These are phyloP conservation scores for Pseudotsuga menziesii DNA, from an alignment of 75 land plant species.

Conservation along the genomic window DNA sequence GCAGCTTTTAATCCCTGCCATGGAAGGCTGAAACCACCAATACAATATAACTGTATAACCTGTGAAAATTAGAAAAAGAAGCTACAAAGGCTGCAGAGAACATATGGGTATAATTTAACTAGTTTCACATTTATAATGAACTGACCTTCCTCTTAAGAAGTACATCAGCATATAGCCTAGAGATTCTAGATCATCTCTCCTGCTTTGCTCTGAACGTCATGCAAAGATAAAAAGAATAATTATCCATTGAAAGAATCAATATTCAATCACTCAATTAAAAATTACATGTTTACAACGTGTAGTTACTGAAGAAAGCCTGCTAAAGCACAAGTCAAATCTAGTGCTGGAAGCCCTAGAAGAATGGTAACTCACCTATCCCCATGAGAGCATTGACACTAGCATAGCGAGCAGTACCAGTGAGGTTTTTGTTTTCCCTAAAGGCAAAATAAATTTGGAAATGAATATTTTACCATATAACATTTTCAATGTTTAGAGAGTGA, in stretches of 20 bases:
- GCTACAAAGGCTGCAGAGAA: too few species aligned
- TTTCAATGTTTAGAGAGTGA: too few species aligned
- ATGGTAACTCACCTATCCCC: constrained; percentile 60
- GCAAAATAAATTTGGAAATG: background rate
- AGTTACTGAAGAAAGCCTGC: too few species aligned
- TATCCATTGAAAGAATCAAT: too few species aligned
- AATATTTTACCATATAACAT: background rate
- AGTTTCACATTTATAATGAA: constrained; percentile 1
- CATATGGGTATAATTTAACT: too few species aligned
- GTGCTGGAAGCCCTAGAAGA: too few species aligned
- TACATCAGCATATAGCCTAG: constrained; percentile 97
- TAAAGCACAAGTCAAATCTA: too few species aligned
- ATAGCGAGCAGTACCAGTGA: constrained; percentile 97
- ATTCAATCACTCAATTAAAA: too few species aligned
- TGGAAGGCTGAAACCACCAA: constrained; percentile 59
- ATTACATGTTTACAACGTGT: too few species aligned
- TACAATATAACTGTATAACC: background rate
- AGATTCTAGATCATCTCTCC: constrained; percentile 96
- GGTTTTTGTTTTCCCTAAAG: constrained; percentile 90
- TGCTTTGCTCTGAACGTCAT: constrained; percentile 70
- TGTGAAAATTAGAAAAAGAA: too few species aligned
- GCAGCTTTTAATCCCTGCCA: constrained; percentile 99
- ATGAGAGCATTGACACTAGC: constrained; percentile 97
- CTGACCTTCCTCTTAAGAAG: constrained; percentile 87
- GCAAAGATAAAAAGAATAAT: too few species aligned